Conservation (phyloP, 805 yeast species). For the Candida argentea region DNA sequence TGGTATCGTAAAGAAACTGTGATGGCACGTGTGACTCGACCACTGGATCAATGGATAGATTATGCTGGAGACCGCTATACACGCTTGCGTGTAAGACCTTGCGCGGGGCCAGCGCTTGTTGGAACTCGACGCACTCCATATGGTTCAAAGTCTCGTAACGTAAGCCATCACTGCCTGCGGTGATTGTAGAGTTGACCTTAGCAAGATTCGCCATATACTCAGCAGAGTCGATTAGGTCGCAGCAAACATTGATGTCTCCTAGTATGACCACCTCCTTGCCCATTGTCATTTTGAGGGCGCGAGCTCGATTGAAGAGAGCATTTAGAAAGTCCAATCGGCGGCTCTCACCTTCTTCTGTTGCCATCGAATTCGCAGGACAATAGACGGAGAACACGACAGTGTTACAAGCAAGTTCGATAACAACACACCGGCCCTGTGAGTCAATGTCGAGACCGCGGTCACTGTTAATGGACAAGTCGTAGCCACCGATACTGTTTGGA, state of each 20-base stretch:
- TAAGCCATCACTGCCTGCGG: constrained; percentile 8
- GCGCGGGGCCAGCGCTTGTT: constrained; percentile 19
- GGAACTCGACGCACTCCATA: constrained; percentile 25
- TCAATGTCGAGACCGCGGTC: constrained; percentile 44
- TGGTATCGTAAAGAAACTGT: constrained; percentile 44
- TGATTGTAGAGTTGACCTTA: constrained; percentile 24
- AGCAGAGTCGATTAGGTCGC: constrained; percentile 77
- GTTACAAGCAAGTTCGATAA: constrained; percentile 59
- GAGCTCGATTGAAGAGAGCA: constrained; percentile 51
- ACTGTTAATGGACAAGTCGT: constrained; percentile 31
- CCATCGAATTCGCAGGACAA: constrained; percentile 86
- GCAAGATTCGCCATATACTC: constrained; percentile 44
- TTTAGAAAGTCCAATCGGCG: constrained; percentile 50
- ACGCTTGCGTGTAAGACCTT: constrained; percentile 18
- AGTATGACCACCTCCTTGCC: constrained; percentile 68
- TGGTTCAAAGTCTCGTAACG: constrained; percentile 17
- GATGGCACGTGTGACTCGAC: not conserved
- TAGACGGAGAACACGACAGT: constrained; percentile 59
- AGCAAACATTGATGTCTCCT: constrained; percentile 83
- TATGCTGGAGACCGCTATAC: constrained; percentile 10
- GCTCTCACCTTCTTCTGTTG: constrained; percentile 54
- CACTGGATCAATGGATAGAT: not conserved
- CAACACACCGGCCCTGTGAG: constrained; percentile 74
- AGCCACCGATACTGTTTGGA: constrained; percentile 54
- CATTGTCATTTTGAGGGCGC: constrained; percentile 32